These are phyloP conservation scores for Apiospora hydei DNA, from an alignment of 2,329 filamentous ascomycete species.

Conservation along the genomic window DNA sequence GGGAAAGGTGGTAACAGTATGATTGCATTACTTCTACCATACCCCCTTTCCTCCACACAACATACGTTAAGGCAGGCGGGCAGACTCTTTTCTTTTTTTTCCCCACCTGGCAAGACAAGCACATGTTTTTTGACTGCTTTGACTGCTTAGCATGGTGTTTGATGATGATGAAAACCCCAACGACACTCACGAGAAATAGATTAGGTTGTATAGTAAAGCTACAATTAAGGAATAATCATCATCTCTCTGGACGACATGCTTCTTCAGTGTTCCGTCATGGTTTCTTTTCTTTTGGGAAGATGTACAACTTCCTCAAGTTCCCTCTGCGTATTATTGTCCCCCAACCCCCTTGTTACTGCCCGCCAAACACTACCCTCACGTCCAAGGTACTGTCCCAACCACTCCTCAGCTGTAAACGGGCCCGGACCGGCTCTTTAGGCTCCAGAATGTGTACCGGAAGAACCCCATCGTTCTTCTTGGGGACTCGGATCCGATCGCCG, in stretches of 20 bases:
- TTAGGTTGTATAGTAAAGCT: not conserved
- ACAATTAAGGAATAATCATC: not conserved
- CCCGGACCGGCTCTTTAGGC: constrained; percentile 36
- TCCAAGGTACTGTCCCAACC: not conserved
- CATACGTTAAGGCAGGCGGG: not conserved
- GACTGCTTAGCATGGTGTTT: not conserved
- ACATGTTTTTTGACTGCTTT: not conserved
- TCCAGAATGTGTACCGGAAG: constrained; percentile 43
- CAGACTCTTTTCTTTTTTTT: not conserved
- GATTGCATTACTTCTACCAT: too few relatives aligned
- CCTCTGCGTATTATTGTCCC: not conserved
- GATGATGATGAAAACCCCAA: constrained; percentile 1
- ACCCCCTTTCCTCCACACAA: not conserved
- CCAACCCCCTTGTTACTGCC: not conserved
- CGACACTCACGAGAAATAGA: not conserved
- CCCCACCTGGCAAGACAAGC: not conserved
- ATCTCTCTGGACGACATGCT: not conserved
- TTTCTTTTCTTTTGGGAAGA: not conserved
- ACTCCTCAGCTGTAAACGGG: constrained; percentile 21
- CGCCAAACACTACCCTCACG: not conserved
- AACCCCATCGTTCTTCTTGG: constrained; percentile 40
- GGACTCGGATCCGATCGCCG: constrained; percentile 36
- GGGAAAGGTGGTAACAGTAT: not conserved
- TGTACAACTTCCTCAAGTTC: not conserved
- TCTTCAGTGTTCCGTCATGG: not conserved